phyloP scores from a whole-genome alignment of 2,329 filamentous ascomycete species.

The Aureobasidium uvarum region DNA sequence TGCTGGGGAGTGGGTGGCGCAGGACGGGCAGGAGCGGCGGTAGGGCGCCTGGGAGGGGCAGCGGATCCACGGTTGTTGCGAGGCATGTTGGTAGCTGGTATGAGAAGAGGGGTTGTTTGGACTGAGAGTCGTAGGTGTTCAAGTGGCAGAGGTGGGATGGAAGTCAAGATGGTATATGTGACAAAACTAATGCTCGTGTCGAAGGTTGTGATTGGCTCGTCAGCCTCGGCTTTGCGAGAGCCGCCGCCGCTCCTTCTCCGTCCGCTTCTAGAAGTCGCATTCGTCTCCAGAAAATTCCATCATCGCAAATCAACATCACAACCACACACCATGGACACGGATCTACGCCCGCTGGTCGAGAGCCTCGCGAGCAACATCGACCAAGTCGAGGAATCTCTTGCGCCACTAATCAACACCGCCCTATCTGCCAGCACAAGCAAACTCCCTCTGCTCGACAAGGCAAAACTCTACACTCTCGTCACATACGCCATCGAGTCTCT shows the following conservation, averaged over 20 bases:
- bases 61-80: conserved; percentile 49
- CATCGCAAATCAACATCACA: conserved; percentile 10
- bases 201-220: conserved; percentile 19
- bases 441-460: conserved; percentile 88
- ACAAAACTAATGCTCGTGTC: conserved; percentile 11
- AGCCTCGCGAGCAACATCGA: conserved; percentile 70
- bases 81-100: conserved; percentile 43
- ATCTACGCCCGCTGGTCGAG: conserved; percentile 67
- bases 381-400: conserved; percentile 69
- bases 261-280: conserved; percentile 23
- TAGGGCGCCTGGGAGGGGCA: conserved; percentile 47
- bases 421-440: conserved; percentile 70
- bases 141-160: background rate
- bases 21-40: conserved; percentile 44
- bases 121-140: background rate
- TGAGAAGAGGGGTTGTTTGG: background rate
- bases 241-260: conserved; percentile 1
- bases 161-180: conserved; percentile 6
- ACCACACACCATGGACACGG: conserved; percentile 51
- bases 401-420: conserved; percentile 66
- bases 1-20: conserved; percentile 68
- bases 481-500: conserved; percentile 90
- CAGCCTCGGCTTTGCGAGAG: conserved; percentile 12
- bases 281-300: conserved; percentile 11
- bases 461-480: conserved; percentile 85